Conservation (phyloP, 768 basidiomycete genomes). For the Termitomyces sp. region DNA sequence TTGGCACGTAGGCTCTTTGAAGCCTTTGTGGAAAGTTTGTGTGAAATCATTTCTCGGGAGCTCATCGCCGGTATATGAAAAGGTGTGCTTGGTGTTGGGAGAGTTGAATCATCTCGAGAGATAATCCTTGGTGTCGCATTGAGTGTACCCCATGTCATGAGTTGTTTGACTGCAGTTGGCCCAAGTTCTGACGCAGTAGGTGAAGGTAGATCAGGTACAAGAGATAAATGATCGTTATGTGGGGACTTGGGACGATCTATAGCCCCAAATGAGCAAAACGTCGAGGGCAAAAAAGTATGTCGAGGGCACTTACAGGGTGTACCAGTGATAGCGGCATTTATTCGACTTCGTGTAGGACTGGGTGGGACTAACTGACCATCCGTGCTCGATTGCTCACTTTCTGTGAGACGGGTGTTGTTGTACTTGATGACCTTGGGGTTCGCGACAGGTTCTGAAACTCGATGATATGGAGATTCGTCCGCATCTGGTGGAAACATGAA, state of each 20-base stretch:
- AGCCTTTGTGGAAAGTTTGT: slow-evolving; percentile 77
- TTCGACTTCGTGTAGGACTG: slow-evolving; percentile 86
- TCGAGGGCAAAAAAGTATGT: neutral
- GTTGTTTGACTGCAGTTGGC: slow-evolving; percentile 77
- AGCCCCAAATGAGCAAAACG: slow-evolving; percentile 1
- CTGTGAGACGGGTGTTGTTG: slow-evolving; percentile 73
- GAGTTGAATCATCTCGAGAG: slow-evolving; percentile 49
- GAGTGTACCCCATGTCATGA: slow-evolving; percentile 97
- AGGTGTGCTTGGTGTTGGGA: slow-evolving; percentile 47
- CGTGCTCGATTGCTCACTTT: slow-evolving; percentile 53
- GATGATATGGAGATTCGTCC: slow-evolving; percentile 74
- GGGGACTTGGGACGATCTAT: slow-evolving; percentile 64
- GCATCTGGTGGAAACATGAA: slow-evolving; percentile 96
- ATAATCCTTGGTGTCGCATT: slow-evolving; percentile 89
- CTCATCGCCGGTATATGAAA: slow-evolving; percentile 78
- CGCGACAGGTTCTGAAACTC: slow-evolving; percentile 22
- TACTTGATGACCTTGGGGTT: slow-evolving; percentile 68
- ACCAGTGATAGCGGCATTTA: slow-evolving; percentile 90
- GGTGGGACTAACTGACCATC: slow-evolving; percentile 56
- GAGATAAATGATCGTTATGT: slow-evolving; percentile 51
- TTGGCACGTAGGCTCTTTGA: slow-evolving; percentile 75
- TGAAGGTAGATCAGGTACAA: slow-evolving; percentile 83
- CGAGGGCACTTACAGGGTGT: slow-evolving; percentile 65
- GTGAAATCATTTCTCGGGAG: slow-evolving; percentile 76
- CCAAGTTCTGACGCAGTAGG: slow-evolving; percentile 82